These are phyloP conservation scores for Exophiala oligosperma DNA, from an alignment of 2,329 filamentous ascomycete species.

Conservation along the genomic window DNA sequence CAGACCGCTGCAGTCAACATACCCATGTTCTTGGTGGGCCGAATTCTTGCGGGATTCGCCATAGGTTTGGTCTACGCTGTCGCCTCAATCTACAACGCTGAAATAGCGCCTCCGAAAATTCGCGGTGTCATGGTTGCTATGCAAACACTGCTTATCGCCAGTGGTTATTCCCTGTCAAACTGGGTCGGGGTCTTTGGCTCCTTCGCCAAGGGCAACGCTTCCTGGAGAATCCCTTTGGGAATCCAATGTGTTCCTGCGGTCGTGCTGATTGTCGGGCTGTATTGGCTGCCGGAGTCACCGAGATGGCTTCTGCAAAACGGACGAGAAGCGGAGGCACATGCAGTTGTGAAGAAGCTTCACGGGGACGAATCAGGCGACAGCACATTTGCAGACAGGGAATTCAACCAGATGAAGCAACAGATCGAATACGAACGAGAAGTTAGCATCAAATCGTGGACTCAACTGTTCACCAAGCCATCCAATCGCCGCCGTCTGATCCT, in stretches of 20 bases:
- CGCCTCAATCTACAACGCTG: conserved; percentile 43
- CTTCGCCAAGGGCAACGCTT: not conserved
- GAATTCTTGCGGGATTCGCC: conserved; percentile 50
- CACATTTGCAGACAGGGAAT: not conserved
- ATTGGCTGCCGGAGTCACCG: conserved; percentile 55
- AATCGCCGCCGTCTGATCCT: not conserved
- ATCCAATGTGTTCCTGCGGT: conserved; percentile 5
- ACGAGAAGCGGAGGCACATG: conserved; percentile 43
- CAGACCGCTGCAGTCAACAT: conserved; percentile 38
- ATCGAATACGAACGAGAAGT: not conserved
- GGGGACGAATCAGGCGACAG: not conserved
- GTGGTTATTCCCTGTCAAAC: conserved; percentile 11
- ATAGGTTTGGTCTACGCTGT: conserved; percentile 49
- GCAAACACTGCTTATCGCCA: conserved; percentile 3
- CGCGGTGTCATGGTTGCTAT: conserved; percentile 17
- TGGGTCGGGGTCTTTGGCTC: conserved; percentile 6
- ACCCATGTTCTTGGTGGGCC: conserved; percentile 50
- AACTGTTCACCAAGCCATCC: not conserved
- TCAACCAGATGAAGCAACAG: conserved; percentile 1
- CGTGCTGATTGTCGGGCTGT: conserved; percentile 37
- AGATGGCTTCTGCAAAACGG: conserved; percentile 56
- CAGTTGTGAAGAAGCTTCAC: not conserved
- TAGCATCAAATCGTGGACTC: not conserved
- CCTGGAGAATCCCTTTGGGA: not conserved
- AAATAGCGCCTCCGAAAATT: conserved; percentile 15